Percentiles rank a stretch among this genome's conserved stretches.
phyloP scores from a whole-genome alignment of 2,329 filamentous ascomycete species.

The Penicillium olsonii region DNA sequence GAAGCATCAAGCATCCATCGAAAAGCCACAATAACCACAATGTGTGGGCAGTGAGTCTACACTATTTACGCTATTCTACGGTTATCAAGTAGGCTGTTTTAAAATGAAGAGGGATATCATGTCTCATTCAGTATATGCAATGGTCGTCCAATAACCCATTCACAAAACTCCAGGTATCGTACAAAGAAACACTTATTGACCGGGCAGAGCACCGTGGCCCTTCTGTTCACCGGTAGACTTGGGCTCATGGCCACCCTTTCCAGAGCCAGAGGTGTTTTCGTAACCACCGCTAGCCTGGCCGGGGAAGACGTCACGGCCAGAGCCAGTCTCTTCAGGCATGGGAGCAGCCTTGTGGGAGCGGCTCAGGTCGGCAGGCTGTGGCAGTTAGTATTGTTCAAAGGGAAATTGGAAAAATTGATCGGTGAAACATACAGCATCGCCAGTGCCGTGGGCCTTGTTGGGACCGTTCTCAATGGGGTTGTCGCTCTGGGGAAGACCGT shows the following conservation, averaged over 20 bases:
- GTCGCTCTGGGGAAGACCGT: conserved; percentile 40
- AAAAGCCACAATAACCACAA: too few relatives aligned
- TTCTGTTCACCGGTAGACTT: conserved; percentile 38
- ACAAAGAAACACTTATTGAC: neutral
- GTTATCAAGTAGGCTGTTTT: too few relatives aligned
- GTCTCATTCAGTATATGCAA: neutral
- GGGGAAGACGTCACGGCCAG: conserved; percentile 28
- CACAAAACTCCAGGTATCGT: neutral
- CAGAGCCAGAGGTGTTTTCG: conserved; percentile 27
- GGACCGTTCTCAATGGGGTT: conserved; percentile 39
- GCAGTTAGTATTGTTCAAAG: conserved; percentile 6
- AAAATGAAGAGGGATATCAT: neutral
- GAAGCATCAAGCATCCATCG: too few relatives aligned
- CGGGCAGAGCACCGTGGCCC: conserved; percentile 30
- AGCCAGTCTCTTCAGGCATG: conserved; percentile 37
- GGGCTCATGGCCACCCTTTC: conserved; percentile 42
- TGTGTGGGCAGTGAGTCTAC: too few relatives aligned
- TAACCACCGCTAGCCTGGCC: conserved; percentile 27
- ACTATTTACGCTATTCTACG: too few relatives aligned
- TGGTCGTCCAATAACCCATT: neutral
- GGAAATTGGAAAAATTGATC: neutral
- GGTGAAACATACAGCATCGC: conserved; percentile 29
- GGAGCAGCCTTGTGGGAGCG: conserved; percentile 36
- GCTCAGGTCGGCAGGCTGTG: conserved; percentile 30
- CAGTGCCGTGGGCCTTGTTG: conserved; percentile 38